A percentile compares a stretch with the other conserved stretches of the same genome.
phyloP scores from a whole-genome alignment of 1,139 yeast species.

The Geotrichum candidum region DNA sequence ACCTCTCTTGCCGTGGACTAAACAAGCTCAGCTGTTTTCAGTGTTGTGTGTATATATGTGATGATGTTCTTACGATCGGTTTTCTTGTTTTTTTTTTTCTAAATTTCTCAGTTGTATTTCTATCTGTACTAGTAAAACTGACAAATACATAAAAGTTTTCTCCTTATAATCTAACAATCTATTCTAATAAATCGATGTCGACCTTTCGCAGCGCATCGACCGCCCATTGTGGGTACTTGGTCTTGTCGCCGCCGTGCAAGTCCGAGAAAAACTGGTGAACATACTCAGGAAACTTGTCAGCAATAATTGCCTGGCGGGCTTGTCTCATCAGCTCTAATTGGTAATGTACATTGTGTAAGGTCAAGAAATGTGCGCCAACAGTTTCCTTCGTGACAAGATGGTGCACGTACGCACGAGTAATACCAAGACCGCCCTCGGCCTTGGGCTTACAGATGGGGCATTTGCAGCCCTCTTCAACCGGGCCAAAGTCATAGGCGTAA shows the following conservation, averaged over 20 bases:
- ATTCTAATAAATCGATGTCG: slow-evolving; percentile 30
- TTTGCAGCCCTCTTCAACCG: slow-evolving; percentile 39
- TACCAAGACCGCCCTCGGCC: slow-evolving; percentile 35
- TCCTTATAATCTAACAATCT: not conserved
- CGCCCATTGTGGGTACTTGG: slow-evolving; percentile 41
- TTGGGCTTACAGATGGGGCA: slow-evolving; percentile 39
- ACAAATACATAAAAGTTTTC: not conserved
- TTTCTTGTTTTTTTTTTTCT: not conserved
- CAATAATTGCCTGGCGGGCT: slow-evolving; percentile 39
- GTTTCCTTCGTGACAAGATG: slow-evolving; percentile 40
- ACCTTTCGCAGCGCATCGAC: slow-evolving; percentile 36
- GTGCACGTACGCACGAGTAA: slow-evolving; percentile 37
- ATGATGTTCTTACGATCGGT: not conserved
- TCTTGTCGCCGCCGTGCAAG: slow-evolving; percentile 32
- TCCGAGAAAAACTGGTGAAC: slow-evolving; percentile 35
- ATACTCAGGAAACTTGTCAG: slow-evolving; percentile 37
- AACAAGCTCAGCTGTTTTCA: not conserved
- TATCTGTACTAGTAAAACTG: not conserved
- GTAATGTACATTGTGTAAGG: slow-evolving; percentile 41
- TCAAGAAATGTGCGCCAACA: slow-evolving; percentile 41
- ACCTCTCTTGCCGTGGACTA: slow-evolving; percentile 2
- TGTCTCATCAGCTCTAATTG: slow-evolving; percentile 40
- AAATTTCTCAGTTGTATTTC: not conserved
- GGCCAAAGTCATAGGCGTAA: slow-evolving; percentile 35
- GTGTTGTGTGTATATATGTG: not conserved